Evolutionary conservation across 179 eudicot species (phyloP).

Genomic region (Camellia oleifera): DNA sequence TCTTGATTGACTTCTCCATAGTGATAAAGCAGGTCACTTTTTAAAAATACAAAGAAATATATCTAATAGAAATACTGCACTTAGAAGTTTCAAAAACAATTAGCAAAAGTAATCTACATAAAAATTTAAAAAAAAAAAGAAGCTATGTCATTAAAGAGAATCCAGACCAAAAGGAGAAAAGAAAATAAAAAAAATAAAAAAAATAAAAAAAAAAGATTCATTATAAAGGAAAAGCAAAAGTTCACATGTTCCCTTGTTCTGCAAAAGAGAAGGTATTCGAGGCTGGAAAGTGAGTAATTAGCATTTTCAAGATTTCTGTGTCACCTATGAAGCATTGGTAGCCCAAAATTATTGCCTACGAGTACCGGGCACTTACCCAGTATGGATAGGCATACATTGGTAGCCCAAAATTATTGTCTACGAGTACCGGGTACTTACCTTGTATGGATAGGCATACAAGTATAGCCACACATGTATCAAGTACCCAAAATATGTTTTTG

Average conservation of each 20-base stretch:
- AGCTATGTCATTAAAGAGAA: neutral
- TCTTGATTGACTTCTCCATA: slow-evolving; percentile 5
- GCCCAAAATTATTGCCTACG: too few species aligned
- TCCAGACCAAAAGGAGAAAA: neutral
- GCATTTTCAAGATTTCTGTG: neutral
- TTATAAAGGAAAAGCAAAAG: slow-evolving; percentile 24
- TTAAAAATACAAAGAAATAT: neutral
- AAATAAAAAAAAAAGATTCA: slow-evolving; percentile 2
- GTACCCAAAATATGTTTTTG: too few species aligned
- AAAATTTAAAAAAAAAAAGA: neutral
- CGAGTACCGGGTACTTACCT: too few species aligned
- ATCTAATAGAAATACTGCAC: slow-evolving; percentile 6
- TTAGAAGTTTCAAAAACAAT: slow-evolving; percentile 3
- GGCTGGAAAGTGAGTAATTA: slow-evolving; percentile 16
- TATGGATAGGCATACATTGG: too few species aligned
- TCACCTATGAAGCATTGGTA: too few species aligned
- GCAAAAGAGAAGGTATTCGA: slow-evolving; percentile 18
- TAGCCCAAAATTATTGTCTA: too few species aligned
- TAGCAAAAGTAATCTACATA: neutral
- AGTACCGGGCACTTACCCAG: too few species aligned
- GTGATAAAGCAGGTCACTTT: slow-evolving; percentile 13
- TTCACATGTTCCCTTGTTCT: neutral
- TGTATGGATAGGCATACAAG: too few species aligned
- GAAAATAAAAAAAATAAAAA: neutral
- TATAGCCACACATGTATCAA: too few species aligned